These are phyloP conservation scores for Cajanus cajan DNA, from an alignment of 306 rosid species.

Conservation along the genomic window DNA sequence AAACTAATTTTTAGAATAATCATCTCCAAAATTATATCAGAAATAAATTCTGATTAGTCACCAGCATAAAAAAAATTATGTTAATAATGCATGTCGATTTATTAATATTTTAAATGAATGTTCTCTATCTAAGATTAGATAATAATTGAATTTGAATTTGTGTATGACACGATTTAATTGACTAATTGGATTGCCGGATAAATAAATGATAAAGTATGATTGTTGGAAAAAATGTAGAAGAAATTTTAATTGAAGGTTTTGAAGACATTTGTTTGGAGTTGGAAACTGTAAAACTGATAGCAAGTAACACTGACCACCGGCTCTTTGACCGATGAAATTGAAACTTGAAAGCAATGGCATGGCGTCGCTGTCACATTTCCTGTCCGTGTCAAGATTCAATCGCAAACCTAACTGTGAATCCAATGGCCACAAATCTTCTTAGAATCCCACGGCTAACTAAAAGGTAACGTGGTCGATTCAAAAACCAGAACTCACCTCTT, in stretches of 20 bases:
- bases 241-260: background rate
- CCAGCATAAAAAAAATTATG: too few relatives aligned
- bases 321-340: background rate
- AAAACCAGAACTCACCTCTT: too few relatives aligned
- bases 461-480: constrained; percentile 29
- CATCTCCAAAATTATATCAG: too few relatives aligned
- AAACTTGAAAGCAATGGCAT: background rate
- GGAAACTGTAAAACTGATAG: background rate
- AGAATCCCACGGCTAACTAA: background rate
- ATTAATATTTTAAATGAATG: background rate
- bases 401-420: background rate
- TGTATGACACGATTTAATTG: background rate
- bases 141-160: background rate
- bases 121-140: background rate
- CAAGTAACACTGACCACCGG: background rate
- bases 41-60: too few relatives aligned
- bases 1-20: too few relatives aligned
- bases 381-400: background rate
- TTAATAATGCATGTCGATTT: too few relatives aligned
- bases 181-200: background rate
- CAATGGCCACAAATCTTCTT: constrained; percentile 9
- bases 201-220: background rate
- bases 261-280: background rate
- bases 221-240: background rate
- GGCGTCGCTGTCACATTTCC: background rate